Percentiles rank a stretch among this genome's conserved stretches.
These are phyloP conservation scores for Begonia fuchsioides DNA, from an alignment of 306 rosid genomes.

Conservation along the genomic window DNA sequence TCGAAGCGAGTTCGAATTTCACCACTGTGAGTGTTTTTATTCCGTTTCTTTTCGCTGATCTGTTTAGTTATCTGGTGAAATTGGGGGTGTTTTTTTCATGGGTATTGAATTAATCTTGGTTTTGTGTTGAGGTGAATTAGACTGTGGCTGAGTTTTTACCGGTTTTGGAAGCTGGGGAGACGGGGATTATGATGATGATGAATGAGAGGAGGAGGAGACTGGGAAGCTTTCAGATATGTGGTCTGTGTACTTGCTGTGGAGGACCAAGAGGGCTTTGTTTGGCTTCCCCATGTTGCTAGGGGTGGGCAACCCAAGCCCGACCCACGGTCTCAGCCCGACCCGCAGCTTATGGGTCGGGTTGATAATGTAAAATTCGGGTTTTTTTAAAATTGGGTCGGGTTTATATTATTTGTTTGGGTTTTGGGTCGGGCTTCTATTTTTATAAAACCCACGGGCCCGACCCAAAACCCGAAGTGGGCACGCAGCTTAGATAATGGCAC, in stretches of 20 bases:
- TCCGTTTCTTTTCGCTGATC: constrained; percentile 13
- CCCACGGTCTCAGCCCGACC: too few relatives aligned
- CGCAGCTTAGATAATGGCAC: too few relatives aligned
- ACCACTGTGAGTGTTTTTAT: constrained; percentile 37
- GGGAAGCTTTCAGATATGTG: constrained; percentile 88
- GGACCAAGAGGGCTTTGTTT: constrained; percentile 83
- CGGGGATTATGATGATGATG: constrained; percentile 45
- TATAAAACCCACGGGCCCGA: too few relatives aligned
- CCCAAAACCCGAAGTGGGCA: too few relatives aligned
- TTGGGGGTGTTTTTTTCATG: background rate
- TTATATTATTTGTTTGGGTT: too few relatives aligned
- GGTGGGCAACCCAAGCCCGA: too few relatives aligned
- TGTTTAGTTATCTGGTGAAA: constrained; percentile 18
- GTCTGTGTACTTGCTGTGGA: constrained; percentile 93
- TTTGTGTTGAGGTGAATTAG: constrained; percentile 53
- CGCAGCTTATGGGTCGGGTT: too few relatives aligned
- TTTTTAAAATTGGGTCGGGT: too few relatives aligned
- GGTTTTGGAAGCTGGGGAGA: constrained; percentile 38
- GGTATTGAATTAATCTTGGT: constrained; percentile 16
- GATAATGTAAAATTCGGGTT: too few relatives aligned
- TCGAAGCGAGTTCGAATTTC: constrained; percentile 32
- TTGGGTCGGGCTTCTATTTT: too few relatives aligned
- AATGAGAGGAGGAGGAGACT: constrained; percentile 72
- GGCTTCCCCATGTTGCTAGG: constrained; percentile 95
- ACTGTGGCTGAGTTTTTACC: constrained; percentile 48